These are phyloP conservation scores for Dothidotthia symphoricarpi DNA, from an alignment of 2,329 filamentous ascomycete genomes.

Conservation along the genomic window DNA sequence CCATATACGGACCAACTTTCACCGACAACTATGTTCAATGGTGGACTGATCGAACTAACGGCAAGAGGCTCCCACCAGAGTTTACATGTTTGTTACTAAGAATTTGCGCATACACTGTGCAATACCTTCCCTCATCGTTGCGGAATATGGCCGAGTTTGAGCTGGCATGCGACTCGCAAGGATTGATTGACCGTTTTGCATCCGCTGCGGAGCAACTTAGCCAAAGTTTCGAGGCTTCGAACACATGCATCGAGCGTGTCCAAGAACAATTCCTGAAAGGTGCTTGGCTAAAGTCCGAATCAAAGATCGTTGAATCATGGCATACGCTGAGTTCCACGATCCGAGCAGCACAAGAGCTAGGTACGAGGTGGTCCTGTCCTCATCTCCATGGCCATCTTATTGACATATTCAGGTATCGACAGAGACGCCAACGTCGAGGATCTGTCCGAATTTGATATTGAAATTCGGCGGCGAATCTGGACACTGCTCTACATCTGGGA, in stretches of 20 bases:
- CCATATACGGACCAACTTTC: conserved; percentile 49
- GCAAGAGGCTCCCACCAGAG: conserved; percentile 41
- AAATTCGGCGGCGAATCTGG: conserved; percentile 51
- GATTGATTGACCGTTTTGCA: conserved; percentile 45
- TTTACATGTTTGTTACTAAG: conserved; percentile 51
- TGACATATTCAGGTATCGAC: conserved; percentile 37
- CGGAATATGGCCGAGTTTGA: conserved; percentile 48
- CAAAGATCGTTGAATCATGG: conserved; percentile 51
- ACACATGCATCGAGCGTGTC: conserved; percentile 47
- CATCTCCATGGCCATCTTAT: background rate
- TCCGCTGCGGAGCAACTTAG: conserved; percentile 47
- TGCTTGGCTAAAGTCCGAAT: conserved; percentile 50
- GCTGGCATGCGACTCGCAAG: conserved; percentile 42
- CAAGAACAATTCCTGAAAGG: conserved; percentile 53
- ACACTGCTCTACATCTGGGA: conserved; percentile 51
- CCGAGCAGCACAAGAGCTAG: conserved; percentile 51
- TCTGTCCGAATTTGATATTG: conserved; percentile 48
- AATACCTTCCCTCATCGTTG: conserved; percentile 42
- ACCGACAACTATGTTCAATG: conserved; percentile 48
- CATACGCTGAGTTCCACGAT: conserved; percentile 48
- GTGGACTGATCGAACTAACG: conserved; percentile 44
- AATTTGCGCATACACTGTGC: conserved; percentile 48
- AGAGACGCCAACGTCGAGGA: conserved; percentile 38
- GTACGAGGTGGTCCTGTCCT: conserved; percentile 20
- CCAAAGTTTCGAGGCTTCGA: conserved; percentile 45